Percentiles rank a stretch among this genome's conserved stretches.
Conservation (phyloP, 2,329 filamentous ascomycete species). For the Hysterium pulicare region DNA sequence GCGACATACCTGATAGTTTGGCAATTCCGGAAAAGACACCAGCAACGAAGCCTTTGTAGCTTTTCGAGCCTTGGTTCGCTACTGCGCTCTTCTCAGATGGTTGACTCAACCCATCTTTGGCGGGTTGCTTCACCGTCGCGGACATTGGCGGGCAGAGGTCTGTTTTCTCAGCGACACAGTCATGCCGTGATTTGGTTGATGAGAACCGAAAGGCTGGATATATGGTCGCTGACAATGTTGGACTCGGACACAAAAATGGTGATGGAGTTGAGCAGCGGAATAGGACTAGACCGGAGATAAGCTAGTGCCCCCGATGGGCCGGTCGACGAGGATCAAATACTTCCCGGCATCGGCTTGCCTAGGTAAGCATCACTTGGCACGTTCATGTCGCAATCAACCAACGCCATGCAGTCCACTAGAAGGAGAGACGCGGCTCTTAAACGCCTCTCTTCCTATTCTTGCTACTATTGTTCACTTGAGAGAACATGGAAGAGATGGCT, state of each 20-base stretch:
- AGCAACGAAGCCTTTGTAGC: constrained; percentile 95
- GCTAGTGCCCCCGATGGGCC: constrained; percentile 1
- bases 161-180: constrained; percentile 8
- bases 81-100: constrained; percentile 24
- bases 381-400: background rate
- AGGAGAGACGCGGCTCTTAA: too few species aligned
- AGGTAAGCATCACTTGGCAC: background rate
- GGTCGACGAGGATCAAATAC: background rate
- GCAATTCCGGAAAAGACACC: constrained; percentile 94
- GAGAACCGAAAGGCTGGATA: background rate
- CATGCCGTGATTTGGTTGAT: constrained; percentile 18
- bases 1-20: constrained; percentile 71
- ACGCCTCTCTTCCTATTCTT: too few species aligned
- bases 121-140: constrained; percentile 29
- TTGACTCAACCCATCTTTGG: constrained; percentile 25
- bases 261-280: too few species aligned
- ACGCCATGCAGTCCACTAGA: background rate
- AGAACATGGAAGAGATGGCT: too few species aligned
- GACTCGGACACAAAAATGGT: too few species aligned
- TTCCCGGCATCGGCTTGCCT: background rate
- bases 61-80: constrained; percentile 41
- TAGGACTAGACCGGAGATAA: constrained; percentile 1
- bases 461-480: too few species aligned
- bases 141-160: constrained; percentile 26
- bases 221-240: too few species aligned